A percentile compares a stretch with the other conserved stretches of the same genome.
phyloP scores from a whole-genome alignment of 495 filamentous ascomycete species.

The Neurospora africana region DNA sequence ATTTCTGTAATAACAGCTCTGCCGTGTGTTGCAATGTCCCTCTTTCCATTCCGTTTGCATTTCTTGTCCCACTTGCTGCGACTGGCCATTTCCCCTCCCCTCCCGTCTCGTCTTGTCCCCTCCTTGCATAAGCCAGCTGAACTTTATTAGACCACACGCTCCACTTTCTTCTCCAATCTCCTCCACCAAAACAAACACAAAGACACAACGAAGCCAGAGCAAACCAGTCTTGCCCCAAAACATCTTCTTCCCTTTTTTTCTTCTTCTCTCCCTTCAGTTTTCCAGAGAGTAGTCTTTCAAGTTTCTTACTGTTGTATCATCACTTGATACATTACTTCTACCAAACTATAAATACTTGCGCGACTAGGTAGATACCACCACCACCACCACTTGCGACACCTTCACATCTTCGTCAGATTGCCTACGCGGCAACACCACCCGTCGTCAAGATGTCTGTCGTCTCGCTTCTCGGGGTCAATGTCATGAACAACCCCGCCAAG shows the following conservation, averaged over 20 bases:
- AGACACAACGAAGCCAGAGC: background rate
- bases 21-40: background rate
- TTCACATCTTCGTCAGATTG: background rate
- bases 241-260: background rate
- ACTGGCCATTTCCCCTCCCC: background rate
- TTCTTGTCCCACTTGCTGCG: background rate
- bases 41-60: background rate
- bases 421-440: conserved; percentile 3
- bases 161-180: background rate
- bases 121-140: background rate
- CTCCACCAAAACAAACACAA: background rate
- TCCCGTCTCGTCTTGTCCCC: background rate
- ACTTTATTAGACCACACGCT: background rate
- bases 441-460: conserved; percentile 80
- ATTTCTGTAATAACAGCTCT: background rate
- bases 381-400: background rate
- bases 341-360: background rate
- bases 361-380: background rate
- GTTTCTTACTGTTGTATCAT: background rate
- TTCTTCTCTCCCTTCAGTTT: background rate
- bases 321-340: background rate
- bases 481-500: conserved; percentile 89
- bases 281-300: background rate
- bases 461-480: conserved; percentile 85
- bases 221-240: background rate